Evolutionary conservation across 2,329 filamentous ascomycete species (phyloP).

Genomic region (Epichloe elymi): DNA sequence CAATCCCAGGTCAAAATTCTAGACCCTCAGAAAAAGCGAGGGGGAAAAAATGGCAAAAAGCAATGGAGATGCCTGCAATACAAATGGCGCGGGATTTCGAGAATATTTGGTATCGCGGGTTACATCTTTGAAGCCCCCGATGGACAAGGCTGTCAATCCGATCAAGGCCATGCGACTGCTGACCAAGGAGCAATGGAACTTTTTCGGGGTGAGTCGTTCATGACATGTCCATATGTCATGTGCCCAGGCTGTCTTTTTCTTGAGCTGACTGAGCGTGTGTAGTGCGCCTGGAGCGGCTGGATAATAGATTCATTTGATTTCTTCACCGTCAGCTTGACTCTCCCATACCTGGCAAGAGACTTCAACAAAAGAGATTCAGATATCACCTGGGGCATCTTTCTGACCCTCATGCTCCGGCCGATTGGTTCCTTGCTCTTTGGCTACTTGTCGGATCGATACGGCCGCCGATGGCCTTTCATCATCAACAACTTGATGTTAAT

Average conservation of each 20-base stretch:
- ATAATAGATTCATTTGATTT: neutral
- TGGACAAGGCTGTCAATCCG: neutral
- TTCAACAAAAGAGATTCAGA: neutral
- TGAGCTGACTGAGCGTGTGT: neutral
- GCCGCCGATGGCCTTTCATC: neutral
- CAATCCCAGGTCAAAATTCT: neutral
- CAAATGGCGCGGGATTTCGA: neutral
- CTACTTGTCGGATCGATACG: neutral
- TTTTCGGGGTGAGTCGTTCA: neutral
- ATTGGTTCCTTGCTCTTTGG: neutral
- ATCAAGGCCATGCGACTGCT: neutral
- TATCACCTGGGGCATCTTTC: neutral
- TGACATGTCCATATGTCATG: no score
- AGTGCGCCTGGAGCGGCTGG: constrained; percentile 1
- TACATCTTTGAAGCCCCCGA: neutral
- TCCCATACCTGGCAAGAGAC: neutral
- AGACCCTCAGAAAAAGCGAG: neutral
- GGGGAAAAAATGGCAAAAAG: neutral
- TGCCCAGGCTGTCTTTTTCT: no score
- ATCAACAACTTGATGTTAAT: neutral
- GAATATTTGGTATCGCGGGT: neutral
- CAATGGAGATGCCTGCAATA: neutral
- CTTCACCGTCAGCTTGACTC: neutral
- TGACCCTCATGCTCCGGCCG: neutral
- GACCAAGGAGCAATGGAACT: neutral